These are phyloP conservation scores for Waltergamsia citrina DNA, from an alignment of 2,329 filamentous ascomycete genomes.

Conservation along the genomic window DNA sequence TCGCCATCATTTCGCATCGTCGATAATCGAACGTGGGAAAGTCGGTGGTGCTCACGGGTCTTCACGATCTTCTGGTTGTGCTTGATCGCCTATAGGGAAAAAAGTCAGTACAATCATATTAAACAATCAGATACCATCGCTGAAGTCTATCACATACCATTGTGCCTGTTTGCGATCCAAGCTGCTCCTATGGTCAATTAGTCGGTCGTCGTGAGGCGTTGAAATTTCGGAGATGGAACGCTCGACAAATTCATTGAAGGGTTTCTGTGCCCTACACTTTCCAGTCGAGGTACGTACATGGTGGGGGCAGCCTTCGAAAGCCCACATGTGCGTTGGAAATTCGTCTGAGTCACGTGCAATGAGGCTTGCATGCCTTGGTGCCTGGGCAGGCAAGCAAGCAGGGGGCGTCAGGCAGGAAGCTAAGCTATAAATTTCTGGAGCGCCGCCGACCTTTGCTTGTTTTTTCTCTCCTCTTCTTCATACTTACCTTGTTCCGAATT, in stretches of 20 bases:
- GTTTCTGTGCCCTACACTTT: conserved; percentile 34
- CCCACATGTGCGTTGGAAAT: not conserved
- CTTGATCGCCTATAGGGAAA: conserved; percentile 74
- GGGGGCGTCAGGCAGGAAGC: conserved; percentile 13
- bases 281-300: too few relatives aligned
- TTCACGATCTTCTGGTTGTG: conserved; percentile 98
- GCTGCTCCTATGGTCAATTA: conserved; percentile 22
- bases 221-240: conserved; percentile 25
- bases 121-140: conserved; percentile 9
- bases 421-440: conserved; percentile 21
- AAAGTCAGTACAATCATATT: conserved; percentile 13
- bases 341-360: conserved; percentile 15
- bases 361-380: conserved; percentile 3
- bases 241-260: conserved; percentile 30
- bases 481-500: conserved; percentile 40
- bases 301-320: conserved; percentile 12
- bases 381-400: conserved; percentile 7
- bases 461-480: conserved; percentile 26
- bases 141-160: conserved; percentile 27
- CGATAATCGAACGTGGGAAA: conserved; percentile 1
- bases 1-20: conserved; percentile 13
- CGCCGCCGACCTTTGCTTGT: not conserved
- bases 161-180: conserved; percentile 45
- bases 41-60: conserved; percentile 62
- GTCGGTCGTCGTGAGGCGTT: conserved; percentile 30